Evolutionary conservation across 257 asterid species (phyloP), one percentile per base, ranked within the genome.

Genomic region (Rauvolfia tetraphylla): DNA sequence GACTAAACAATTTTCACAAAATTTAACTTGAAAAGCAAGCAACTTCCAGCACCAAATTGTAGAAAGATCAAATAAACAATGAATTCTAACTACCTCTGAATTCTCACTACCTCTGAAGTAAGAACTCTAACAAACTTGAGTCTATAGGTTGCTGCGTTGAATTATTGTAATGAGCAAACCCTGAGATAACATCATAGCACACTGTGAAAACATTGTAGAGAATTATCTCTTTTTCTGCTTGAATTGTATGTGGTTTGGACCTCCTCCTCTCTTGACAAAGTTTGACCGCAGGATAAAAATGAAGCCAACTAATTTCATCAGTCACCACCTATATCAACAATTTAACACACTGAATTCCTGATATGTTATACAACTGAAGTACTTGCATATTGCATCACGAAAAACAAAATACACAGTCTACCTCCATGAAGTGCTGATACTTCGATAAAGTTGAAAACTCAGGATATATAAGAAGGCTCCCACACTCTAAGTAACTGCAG

Each of bases 361-460:
- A 48, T 6, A 36, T 65, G 44, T 20, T 3, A 3, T 46, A 20
- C 20, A 51, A 34, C 81, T 48, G 25, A 49, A 57, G 22, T 68
- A 36, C n/a, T 48, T 51, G 61, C 48, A 27, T 20, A 61, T 39
- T 71, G 22, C 38, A 17, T 68, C 68, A n/a, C 54, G 22, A 36
- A 48, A 68, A 22, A 25, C 12, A 42, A 25, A 33, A n/a, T 36
- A 73, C 14, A 12, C 17, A 46, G 80, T 90, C 82, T 51, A 92
- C 97, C 93, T 90, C 97, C 91, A 89, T 87, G 80, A 90, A 80
- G 78, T 85, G 97, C 85, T 92, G 97, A 84, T 92, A 89, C 75
- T 84, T 80, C 0, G 95, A 81, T 56, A 89, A 76, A 41, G 82
- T 81, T 42, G 95, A 86, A 84, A 90, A 88, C 81, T 89, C 86